Evolutionary conservation across 257 asterid genomes (phyloP).

Genomic region (Solanum etuberosum): DNA sequence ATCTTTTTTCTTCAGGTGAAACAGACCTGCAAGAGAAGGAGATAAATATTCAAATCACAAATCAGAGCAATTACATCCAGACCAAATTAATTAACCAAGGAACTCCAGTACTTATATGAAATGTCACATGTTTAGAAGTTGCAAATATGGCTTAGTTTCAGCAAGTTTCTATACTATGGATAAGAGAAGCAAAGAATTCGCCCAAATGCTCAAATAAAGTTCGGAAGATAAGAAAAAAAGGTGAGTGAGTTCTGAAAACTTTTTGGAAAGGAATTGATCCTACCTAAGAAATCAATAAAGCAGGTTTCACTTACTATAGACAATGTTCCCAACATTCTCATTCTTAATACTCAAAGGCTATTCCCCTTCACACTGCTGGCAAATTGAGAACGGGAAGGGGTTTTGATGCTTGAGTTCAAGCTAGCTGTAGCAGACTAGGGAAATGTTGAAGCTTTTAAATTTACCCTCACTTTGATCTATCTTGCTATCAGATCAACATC

Average conservation of each 20-base stretch:
- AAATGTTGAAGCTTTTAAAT: neutral
- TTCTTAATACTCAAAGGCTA: neutral
- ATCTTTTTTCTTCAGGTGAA: conserved; percentile 57
- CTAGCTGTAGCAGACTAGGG: neutral
- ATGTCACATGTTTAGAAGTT: neutral
- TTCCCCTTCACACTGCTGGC: neutral
- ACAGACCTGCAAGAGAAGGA: conserved; percentile 37
- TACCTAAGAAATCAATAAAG: neutral
- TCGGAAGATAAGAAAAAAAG: neutral
- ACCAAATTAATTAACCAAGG: neutral
- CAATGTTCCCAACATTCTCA: neutral
- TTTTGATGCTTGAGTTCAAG: neutral
- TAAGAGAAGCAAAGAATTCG: neutral
- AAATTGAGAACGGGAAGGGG: neutral
- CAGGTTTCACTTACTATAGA: neutral
- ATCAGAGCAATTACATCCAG: neutral
- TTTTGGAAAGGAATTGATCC: neutral
- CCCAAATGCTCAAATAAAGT: neutral
- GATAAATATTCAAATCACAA: neutral
- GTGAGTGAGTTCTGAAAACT: neutral
- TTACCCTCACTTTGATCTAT: neutral
- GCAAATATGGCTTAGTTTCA: neutral
- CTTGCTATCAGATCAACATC: neutral
- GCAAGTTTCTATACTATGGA: neutral
- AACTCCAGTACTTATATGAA: neutral